These are phyloP conservation scores for Metarhizium album DNA, from an alignment of 2,329 filamentous ascomycete species.

Conservation along the genomic window DNA sequence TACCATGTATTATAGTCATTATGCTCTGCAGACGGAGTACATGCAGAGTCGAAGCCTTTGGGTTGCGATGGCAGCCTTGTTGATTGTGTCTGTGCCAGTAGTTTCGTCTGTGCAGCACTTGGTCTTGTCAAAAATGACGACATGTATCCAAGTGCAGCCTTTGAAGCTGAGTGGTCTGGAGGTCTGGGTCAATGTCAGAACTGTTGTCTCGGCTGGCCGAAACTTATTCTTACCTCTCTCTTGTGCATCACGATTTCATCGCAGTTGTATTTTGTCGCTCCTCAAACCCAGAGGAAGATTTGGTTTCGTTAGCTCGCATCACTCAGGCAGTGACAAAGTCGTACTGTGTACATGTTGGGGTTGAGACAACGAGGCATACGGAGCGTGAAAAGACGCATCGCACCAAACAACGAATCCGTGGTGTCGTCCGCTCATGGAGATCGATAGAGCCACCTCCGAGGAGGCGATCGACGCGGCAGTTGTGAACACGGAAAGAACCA, in stretches of 20 bases:
- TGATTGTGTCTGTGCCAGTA: background rate
- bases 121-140: background rate
- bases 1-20: background rate
- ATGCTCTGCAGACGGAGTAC: background rate
- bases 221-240: too few species aligned
- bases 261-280: background rate
- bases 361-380: background rate
- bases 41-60: background rate
- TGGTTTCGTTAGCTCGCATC: background rate
- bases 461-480: background rate
- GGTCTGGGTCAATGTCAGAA: background rate
- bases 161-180: background rate
- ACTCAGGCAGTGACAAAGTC: background rate
- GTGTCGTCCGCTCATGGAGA: background rate
- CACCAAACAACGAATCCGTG: background rate
- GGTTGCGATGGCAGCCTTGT: background rate
- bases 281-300: background rate
- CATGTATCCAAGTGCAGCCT: background rate
- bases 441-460: background rate
- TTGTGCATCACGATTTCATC: background rate
- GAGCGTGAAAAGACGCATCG: background rate
- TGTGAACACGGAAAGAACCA: too few species aligned
- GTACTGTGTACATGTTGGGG: background rate
- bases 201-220: background rate
- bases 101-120: too few species aligned